Evolutionary conservation across 2,329 filamentous ascomycete species (phyloP).

Genomic region (Karstenula rhodostoma): DNA sequence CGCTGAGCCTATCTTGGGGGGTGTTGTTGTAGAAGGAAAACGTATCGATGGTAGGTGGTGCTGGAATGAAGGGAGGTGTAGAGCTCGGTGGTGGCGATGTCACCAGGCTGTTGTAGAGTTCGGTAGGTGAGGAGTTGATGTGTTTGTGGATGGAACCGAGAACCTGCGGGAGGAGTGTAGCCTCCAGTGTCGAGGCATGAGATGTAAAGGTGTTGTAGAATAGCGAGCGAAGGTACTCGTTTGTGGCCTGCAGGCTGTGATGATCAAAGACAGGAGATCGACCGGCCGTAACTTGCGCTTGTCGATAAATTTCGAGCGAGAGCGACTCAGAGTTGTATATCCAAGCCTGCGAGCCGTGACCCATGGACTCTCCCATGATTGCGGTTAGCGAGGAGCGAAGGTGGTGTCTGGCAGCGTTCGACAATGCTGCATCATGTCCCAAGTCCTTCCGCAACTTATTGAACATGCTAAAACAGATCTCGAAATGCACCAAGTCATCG

Average conservation of each 20-base stretch:
- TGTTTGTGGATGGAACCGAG: conserved; percentile 40
- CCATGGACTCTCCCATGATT: conserved; percentile 46
- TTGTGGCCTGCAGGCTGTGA: conserved; percentile 47
- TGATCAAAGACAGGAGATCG: conserved; percentile 37
- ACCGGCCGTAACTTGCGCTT: conserved; percentile 48
- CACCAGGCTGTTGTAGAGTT: conserved; percentile 55
- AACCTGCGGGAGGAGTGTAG: conserved; percentile 36
- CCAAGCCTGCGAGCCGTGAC: conserved; percentile 49
- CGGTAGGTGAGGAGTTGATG: conserved; percentile 49
- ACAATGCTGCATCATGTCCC: conserved; percentile 34
- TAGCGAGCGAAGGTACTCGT: conserved; percentile 44
- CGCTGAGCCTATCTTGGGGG: conserved; percentile 56
- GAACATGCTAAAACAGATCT: conserved; percentile 64
- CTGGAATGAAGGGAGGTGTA: conserved; percentile 24
- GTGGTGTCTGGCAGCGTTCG: conserved; percentile 27
- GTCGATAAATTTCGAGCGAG: conserved; percentile 56
- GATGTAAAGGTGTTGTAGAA: conserved; percentile 42
- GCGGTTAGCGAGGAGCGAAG: conserved; percentile 48
- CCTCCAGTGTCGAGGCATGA: conserved; percentile 42
- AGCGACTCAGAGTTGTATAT: conserved; percentile 53
- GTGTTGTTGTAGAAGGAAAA: conserved; percentile 23
- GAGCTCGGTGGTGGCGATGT: conserved; percentile 25
- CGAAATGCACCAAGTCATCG: conserved; percentile 62
- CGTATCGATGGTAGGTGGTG: conserved; percentile 33
- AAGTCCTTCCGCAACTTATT: conserved; percentile 33